phyloP scores from a whole-genome alignment of 371 early-diverging fungal species.

The Fennellomyces sp. region DNA sequence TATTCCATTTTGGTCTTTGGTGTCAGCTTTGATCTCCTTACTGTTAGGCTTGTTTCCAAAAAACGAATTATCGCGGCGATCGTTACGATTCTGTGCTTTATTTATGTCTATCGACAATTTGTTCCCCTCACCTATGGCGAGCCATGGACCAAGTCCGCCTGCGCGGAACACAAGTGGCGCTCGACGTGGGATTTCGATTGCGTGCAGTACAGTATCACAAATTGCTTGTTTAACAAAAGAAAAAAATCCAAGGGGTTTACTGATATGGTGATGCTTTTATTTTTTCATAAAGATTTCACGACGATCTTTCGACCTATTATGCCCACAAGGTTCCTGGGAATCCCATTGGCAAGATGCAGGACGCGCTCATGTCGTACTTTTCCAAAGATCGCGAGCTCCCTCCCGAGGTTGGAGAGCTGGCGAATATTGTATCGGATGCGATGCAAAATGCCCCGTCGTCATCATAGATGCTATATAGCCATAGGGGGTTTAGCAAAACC shows the following conservation, averaged over 20 bases:
- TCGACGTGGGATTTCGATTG: slow-evolving; percentile 75
- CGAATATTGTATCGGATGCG: slow-evolving; percentile 43
- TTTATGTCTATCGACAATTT: slow-evolving; percentile 66
- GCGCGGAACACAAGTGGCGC: slow-evolving; percentile 78
- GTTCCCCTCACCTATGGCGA: slow-evolving; percentile 87
- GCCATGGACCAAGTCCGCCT: slow-evolving; percentile 71
- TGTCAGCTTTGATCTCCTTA: slow-evolving; percentile 80
- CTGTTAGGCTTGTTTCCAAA: slow-evolving; percentile 55
- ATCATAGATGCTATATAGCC: neutral
- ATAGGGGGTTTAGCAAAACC: neutral
- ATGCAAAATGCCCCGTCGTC: neutral
- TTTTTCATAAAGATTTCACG: slow-evolving; percentile 32
- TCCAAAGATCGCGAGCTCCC: slow-evolving; percentile 24
- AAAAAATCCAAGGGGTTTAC: neutral
- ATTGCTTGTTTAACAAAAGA: neutral
- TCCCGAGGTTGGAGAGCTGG: slow-evolving; percentile 34
- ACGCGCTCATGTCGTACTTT: slow-evolving; percentile 36
- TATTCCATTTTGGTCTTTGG: slow-evolving; percentile 78
- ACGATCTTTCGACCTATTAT: slow-evolving; percentile 26
- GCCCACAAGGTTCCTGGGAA: slow-evolving; percentile 11
- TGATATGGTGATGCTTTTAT: neutral
- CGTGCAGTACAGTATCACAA: slow-evolving; percentile 27
- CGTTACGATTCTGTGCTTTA: slow-evolving; percentile 51
- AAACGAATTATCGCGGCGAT: slow-evolving; percentile 54
- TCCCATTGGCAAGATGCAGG: slow-evolving; percentile 31